Base-by-base conservation (phyloP, 495 filamentous ascomycete species). In the Elaphomyces granulatus region DNA sequence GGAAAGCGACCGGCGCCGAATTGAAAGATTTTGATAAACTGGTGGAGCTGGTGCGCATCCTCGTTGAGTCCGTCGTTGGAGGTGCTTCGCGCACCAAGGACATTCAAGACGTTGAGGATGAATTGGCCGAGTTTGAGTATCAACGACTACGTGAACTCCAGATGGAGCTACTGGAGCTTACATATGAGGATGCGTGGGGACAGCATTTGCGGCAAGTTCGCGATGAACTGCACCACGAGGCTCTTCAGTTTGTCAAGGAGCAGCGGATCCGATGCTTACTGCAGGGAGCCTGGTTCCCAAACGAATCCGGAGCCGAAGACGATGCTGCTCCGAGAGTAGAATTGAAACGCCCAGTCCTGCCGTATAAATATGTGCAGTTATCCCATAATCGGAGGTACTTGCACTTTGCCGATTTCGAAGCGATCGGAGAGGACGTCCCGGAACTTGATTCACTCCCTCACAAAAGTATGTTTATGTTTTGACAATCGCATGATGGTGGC, bases 161-260 rank as follows among this genome's bases (percentile, higher is more conserved):
- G 56, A 95, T 96, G 87, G 83, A 94, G 48, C 67, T 94, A 3
- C 61, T 96, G 4, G 84, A 94, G 49, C 65, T 88, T 34, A 82
- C 83, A 0, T 94, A 95, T 49, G 90, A 96, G 54, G 84, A 87
- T 53, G 82, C 77, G 20, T 96, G 92, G 92, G 87, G 87, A 0
- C 76, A 83, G 45, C 87, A 96, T 57, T 67, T 98, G 16, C 72
- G 68, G 46, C 85, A 93, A 56, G 84, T 95, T 9, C 80, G 87
- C n/a, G 85, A 94, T 33, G 83, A 94, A 59, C 66, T 96, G 8
- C 81, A 88, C 46, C 77, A 87, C 47, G 90, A 98, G 52, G 87
- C 90, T 15, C 60, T 93, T 30, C 83, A 93, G 48, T 98, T 98
- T 50, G 80, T 96, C 51, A 94, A 90, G 52, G 90, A 98, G 56